Percentiles rank a stretch among this genome's conserved stretches.
These are phyloP conservation scores for Hypoxylon sp. DNA, from an alignment of 2,329 filamentous ascomycete genomes.

Conservation along the genomic window DNA sequence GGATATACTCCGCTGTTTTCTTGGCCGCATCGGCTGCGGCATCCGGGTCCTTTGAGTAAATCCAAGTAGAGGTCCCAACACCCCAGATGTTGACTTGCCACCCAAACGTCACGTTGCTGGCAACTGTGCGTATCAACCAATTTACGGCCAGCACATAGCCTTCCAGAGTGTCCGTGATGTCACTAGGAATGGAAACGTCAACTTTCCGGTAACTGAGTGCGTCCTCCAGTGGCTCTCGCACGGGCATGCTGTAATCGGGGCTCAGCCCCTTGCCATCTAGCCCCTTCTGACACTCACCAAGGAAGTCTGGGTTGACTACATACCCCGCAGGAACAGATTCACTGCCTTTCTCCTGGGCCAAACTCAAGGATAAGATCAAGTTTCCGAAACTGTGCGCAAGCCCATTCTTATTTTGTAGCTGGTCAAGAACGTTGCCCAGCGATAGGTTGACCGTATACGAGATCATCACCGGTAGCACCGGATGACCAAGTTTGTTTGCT, in stretches of 20 bases:
- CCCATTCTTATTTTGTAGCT: not conserved
- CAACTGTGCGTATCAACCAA: conserved; percentile 15
- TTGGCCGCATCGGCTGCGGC: conserved; percentile 5
- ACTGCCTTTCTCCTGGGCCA: not conserved
- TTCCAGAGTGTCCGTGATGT: conserved; percentile 17
- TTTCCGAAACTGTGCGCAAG: conserved; percentile 19
- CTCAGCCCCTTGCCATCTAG: not conserved
- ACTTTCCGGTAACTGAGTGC: conserved; percentile 8
- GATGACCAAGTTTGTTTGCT: not conserved
- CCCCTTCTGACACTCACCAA: conserved; percentile 20
- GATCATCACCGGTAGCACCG: conserved; percentile 19
- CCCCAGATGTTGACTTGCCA: conserved; percentile 23
- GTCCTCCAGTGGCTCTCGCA: conserved; percentile 7
- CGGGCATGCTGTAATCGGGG: conserved; percentile 12
- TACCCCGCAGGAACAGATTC: conserved; percentile 6
- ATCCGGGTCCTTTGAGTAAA: conserved; percentile 8
- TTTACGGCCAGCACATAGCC: conserved; percentile 23
- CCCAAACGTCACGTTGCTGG: conserved; percentile 10
- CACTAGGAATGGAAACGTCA: conserved; percentile 5
- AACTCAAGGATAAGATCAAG: conserved; percentile 13
- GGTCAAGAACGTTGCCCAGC: not conserved
- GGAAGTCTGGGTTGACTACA: conserved; percentile 24
- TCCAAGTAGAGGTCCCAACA: conserved; percentile 12
- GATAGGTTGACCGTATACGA: conserved; percentile 26
- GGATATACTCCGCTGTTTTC: conserved; percentile 22